Conservation (phyloP, 768 basidiomycete species). For the Leucosporidium scottii region DNA sequence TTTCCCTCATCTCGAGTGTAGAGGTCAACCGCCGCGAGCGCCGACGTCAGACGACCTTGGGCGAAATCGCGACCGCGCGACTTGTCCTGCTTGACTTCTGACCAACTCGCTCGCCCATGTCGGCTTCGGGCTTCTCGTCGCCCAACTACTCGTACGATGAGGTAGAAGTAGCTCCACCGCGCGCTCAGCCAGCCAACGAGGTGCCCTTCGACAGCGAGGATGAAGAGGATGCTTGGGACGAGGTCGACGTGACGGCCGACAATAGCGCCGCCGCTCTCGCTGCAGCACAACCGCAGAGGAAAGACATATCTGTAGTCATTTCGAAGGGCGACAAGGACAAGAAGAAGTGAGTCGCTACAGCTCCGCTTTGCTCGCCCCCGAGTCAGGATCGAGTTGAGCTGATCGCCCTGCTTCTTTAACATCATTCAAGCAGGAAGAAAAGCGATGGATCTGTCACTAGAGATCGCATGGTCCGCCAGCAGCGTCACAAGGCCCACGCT, state of each 20-base stretch:
- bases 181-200: too few relatives aligned
- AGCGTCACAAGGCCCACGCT: conserved; percentile 85
- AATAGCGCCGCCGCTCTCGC: background rate
- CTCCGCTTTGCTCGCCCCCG: background rate
- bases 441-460: background rate
- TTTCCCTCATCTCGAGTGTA: too few relatives aligned
- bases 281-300: conserved; percentile 3
- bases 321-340: conserved; percentile 42
- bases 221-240: conserved; percentile 33
- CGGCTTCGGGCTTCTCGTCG: too few relatives aligned
- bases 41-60: too few relatives aligned
- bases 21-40: too few relatives aligned
- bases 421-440: conserved; percentile 3
- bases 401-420: background rate
- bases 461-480: conserved; percentile 66
- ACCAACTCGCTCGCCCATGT: too few relatives aligned
- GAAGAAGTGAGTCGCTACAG: conserved; percentile 33
- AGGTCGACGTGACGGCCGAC: conserved; percentile 25
- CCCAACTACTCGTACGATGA: too few relatives aligned
- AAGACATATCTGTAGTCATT: conserved; percentile 63
- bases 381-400: too few relatives aligned
- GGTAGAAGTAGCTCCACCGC: too few relatives aligned
- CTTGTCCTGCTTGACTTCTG: too few relatives aligned
- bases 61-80: too few relatives aligned
- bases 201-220: conserved; percentile 4